Evolutionary conservation across 805 yeast genomes (phyloP).

Genomic region (Isabelozyma pseudorhagii): DNA sequence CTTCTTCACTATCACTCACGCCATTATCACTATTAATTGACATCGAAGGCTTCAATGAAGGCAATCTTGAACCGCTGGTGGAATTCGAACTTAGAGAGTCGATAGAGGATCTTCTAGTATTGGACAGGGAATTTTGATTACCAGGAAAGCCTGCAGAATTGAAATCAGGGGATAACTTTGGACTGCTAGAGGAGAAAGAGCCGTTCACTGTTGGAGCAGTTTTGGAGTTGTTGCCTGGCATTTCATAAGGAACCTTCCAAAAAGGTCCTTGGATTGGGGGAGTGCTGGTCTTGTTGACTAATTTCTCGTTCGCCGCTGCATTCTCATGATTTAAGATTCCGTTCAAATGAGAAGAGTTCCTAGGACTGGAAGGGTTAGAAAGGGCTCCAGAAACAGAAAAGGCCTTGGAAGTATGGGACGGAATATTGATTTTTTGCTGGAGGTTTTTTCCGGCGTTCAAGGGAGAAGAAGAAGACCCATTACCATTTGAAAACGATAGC

Average conservation of each 20-base stretch:
- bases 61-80: constrained; percentile 26
- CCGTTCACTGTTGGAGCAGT: constrained; percentile 3
- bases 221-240: constrained; percentile 31
- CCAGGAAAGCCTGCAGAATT: not conserved
- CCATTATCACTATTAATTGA: constrained; percentile 19
- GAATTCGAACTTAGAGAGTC: constrained; percentile 50
- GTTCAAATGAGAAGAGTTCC: constrained; percentile 6
- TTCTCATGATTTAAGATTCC: not conserved
- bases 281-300: constrained; percentile 7
- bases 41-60: constrained; percentile 24
- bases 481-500: not conserved
- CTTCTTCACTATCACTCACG: constrained; percentile 33
- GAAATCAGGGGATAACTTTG: not conserved
- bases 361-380: constrained; percentile 14
- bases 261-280: constrained; percentile 43
- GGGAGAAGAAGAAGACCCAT: constrained; percentile 2
- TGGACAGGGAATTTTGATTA: not conserved
- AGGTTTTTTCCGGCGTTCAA: not conserved
- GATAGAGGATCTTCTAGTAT: constrained; percentile 39
- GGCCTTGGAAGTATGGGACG: constrained; percentile 5
- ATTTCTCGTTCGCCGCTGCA: not conserved
- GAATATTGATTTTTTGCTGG: constrained; percentile 6
- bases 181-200: not conserved
- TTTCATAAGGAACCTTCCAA: constrained; percentile 63
- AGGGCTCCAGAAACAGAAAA: constrained; percentile 6